A percentile compares a stretch with the other conserved stretches of the same genome.
Evolutionary conservation across 2,329 filamentous ascomycete genomes (phyloP).

Genomic region (Aspergillus sp.): DNA sequence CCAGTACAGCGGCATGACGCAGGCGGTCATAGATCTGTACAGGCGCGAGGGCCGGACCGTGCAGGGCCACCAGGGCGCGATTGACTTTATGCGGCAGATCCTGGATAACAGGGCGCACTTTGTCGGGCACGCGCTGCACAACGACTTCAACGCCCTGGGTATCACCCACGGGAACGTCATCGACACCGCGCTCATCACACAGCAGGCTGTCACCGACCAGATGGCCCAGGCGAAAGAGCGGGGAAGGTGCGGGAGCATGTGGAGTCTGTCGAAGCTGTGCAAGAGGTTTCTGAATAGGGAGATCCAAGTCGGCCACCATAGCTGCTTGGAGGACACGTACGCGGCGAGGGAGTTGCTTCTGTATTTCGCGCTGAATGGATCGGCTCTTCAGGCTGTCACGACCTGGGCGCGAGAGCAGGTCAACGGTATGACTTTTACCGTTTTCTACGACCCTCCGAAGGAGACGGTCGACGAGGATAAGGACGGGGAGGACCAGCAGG

Average conservation of each 20-base stretch:
- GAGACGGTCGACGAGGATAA: no score
- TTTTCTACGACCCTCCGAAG: no score
- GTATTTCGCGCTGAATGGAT: neutral
- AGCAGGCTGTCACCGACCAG: neutral
- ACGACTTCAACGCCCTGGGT: neutral
- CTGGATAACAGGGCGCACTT: neutral
- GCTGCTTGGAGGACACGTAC: neutral
- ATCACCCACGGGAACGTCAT: neutral
- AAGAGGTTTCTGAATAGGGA: neutral
- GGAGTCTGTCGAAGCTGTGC: neutral
- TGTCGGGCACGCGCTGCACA: neutral
- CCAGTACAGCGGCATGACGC: neutral
- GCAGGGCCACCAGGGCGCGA: no score
- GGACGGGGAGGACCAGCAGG: no score
- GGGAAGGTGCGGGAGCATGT: neutral
- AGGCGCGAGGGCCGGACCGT: no score
- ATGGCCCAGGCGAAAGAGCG: neutral
- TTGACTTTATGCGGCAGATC: no score
- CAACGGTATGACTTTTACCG: no score
- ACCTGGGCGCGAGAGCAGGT: neutral
- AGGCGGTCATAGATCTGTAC: neutral
- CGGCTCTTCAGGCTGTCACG: neutral
- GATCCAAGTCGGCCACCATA: neutral
- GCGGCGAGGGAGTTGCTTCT: neutral
- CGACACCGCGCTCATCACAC: neutral